Percentiles rank a stretch among this genome's conserved stretches.
Conservation (phyloP, 495 filamentous ascomycete genomes). For the Aeminium ludgeri region DNA sequence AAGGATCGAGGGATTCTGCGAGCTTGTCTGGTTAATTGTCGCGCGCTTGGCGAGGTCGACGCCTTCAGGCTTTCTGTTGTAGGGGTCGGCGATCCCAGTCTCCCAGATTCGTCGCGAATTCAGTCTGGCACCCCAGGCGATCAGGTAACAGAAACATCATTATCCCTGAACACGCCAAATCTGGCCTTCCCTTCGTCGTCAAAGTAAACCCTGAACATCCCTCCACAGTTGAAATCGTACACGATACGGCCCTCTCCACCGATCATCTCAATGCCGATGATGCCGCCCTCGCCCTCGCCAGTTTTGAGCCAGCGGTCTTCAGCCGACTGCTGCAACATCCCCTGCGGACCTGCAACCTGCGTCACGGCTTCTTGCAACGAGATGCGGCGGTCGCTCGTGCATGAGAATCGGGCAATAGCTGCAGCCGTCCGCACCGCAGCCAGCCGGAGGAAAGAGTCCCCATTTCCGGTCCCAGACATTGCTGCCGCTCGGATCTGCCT, state of each 20-base stretch:
- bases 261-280: slow-evolving; percentile 67
- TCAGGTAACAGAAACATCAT: too few species aligned
- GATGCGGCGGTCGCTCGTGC: slow-evolving; percentile 17
- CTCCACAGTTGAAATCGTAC: slow-evolving; percentile 70
- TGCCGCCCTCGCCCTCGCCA: slow-evolving; percentile 69
- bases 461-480: slow-evolving; percentile 76
- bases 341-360: slow-evolving; percentile 49
- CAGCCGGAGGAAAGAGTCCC: slow-evolving; percentile 68
- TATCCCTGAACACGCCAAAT: slow-evolving; percentile 44
- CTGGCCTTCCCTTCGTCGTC: slow-evolving; percentile 43
- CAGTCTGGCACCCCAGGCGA: too few species aligned
- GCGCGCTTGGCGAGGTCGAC: too few species aligned
- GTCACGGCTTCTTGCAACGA: slow-evolving; percentile 32
- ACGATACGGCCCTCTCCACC: slow-evolving; percentile 38
- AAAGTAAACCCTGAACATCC: slow-evolving; percentile 76
- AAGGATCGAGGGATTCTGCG: too few species aligned
- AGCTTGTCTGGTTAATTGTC: too few species aligned
- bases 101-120: too few species aligned
- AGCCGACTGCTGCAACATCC: slow-evolving; percentile 61
- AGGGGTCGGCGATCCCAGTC: too few species aligned
- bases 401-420: slow-evolving; percentile 52
- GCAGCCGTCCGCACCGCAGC: slow-evolving; percentile 56
- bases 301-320: slow-evolving; percentile 57
- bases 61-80: too few species aligned
- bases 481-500: slow-evolving; percentile 33